Conservation (phyloP, 176 grass and related monocot genomes). For the Carex cristatella region DNA sequence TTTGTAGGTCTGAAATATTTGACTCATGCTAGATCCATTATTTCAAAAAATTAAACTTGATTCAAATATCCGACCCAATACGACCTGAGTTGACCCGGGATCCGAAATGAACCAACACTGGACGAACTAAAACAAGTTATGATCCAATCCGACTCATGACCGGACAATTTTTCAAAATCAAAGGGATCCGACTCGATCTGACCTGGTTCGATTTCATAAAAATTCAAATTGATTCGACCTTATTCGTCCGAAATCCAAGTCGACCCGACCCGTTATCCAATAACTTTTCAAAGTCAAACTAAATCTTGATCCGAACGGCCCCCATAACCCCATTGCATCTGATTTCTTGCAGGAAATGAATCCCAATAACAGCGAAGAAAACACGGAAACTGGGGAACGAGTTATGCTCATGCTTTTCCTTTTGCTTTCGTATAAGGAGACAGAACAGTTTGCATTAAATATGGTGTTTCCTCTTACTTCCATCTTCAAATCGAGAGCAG, state of each 20-base stretch:
- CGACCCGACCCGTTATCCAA: background rate
- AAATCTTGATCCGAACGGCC: background rate
- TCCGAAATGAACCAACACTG: too few relatives aligned
- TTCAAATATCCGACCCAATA: too few relatives aligned
- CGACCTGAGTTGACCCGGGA: too few relatives aligned
- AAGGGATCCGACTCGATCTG: too few relatives aligned
- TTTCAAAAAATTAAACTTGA: too few relatives aligned
- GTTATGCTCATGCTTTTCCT: background rate
- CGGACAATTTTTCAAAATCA: too few relatives aligned
- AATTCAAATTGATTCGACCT: too few relatives aligned
- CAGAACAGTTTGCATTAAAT: conserved; percentile 5
- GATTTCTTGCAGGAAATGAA: background rate
- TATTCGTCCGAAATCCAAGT: too few relatives aligned
- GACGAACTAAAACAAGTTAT: too few relatives aligned
- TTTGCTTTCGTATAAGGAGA: conserved; percentile 5
- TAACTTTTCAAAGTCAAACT: background rate
- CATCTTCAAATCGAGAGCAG: background rate
- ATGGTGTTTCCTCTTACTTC: background rate
- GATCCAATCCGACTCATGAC: too few relatives aligned
- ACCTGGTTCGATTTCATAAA: too few relatives aligned
- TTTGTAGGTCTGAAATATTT: background rate
- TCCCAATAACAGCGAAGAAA: background rate
- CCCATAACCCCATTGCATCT: too few relatives aligned
- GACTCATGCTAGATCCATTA: background rate
- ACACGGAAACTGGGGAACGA: conserved; percentile 3